Evolutionary conservation across 2,329 filamentous ascomycete species (phyloP), one percentile per base, ranked within the genome.

Genomic region (Diplodia intermedia): DNA sequence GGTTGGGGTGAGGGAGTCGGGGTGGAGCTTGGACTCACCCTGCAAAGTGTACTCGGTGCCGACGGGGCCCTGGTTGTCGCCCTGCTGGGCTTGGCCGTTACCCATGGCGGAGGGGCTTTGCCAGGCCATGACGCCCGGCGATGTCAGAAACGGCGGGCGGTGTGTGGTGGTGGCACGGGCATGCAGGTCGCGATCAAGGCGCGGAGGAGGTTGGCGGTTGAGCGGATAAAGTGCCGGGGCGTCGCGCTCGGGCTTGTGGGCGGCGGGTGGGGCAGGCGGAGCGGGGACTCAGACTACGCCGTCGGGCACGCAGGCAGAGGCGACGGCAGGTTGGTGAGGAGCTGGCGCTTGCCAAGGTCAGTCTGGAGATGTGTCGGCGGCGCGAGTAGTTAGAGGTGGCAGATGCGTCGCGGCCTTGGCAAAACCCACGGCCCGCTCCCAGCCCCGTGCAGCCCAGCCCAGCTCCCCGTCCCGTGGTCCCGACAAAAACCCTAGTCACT

Each of bases 41-140:
- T 91, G 89, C 71, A 91, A 78, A 68, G 89, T 91, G 77, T 91
- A 91, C 76, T 91, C 89, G 3, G 89, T 91, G 69, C 88, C 89
- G 74, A 86, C 78, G 80, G 87, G 78, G 69, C 76, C 82, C 78
- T 79, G 79, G 66, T 82, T 79, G 69, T 84, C 82, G 68, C 80
- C 82, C 65, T 82, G 83, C 63, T 81, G 79, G 71, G 82, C 82
- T 70, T 83, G 84, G 79, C 85, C 86, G 76, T 83, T 83, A 72
- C 85, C 84, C 82, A 88, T 86, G 79, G 86, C 86, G 76, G 86
- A 87, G 77, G 87, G 85, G 78, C 87, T 88, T 83, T 90, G 89
- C 88, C 88, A 91, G 81, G 89, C 88, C 89, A 91, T 91, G 75
- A 68, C 68, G 62, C 74, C 67, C 71, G 71, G 67, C 69, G 60